Evolutionary conservation across 1,139 yeast species (phyloP).

Genomic region (Blastobotrys proliferans): DNA sequence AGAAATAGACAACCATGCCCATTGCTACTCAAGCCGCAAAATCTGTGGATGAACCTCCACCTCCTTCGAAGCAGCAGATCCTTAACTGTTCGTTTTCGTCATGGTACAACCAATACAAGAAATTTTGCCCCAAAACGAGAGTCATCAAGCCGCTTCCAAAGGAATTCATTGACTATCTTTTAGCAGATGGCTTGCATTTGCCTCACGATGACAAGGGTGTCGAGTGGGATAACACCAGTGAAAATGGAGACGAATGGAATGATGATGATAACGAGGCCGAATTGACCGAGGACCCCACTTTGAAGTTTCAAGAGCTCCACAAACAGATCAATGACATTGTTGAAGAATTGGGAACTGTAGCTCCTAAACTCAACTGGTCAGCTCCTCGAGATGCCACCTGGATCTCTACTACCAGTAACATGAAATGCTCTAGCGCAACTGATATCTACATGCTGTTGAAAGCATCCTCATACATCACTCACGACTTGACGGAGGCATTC

Average conservation of each 20-base stretch:
- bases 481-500: constrained; percentile 75
- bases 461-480: constrained; percentile 81
- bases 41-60: constrained; percentile 1
- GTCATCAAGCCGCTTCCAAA: constrained; percentile 64
- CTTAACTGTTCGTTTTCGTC: constrained; percentile 64
- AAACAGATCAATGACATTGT: constrained; percentile 43
- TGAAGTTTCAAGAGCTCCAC: constrained; percentile 58
- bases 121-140: constrained; percentile 47
- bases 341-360: constrained; percentile 50
- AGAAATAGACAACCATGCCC: constrained; percentile 6
- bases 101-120: constrained; percentile 62
- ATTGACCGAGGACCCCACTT: constrained; percentile 39
- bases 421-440: constrained; percentile 62
- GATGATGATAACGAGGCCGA: constrained; percentile 59
- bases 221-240: constrained; percentile 29
- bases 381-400: constrained; percentile 93
- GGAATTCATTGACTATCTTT: constrained; percentile 64
- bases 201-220: constrained; percentile 41
- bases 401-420: constrained; percentile 76
- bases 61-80: constrained; percentile 40
- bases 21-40: constrained; percentile 1
- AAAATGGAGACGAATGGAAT: constrained; percentile 52
- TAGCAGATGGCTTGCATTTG: constrained; percentile 70
- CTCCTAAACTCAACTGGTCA: constrained; percentile 95
- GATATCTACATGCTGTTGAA: constrained; percentile 79